Evolutionary conservation across 164 flowering plant genomes (phyloP).

Genomic region (Euptelea pleiosperma): DNA sequence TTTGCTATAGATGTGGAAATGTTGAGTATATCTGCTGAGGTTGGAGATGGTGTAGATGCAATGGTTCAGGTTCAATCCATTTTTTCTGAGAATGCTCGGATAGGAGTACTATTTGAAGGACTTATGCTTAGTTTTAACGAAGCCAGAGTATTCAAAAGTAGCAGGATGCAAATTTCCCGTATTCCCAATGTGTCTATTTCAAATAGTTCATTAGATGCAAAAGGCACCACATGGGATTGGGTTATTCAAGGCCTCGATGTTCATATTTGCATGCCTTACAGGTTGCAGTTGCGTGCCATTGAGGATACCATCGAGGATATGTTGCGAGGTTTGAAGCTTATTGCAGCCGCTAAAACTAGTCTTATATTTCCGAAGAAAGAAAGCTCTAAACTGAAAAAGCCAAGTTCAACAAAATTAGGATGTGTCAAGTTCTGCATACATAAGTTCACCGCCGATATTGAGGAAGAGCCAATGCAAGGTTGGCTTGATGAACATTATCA

Average conservation of each 20-base stretch:
- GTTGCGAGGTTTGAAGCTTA: conserved; percentile 81
- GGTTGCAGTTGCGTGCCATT: conserved; percentile 92
- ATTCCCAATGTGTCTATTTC: conserved; percentile 56
- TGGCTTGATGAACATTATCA: conserved; percentile 99
- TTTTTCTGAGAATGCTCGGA: conserved; percentile 85
- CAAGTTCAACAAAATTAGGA: conserved; percentile 63
- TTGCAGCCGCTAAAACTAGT: conserved; percentile 59
- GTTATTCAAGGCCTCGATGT: conserved; percentile 93
- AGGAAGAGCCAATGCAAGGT: conserved; percentile 98
- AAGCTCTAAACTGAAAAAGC: conserved; percentile 51
- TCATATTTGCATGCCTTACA: conserved; percentile 92
- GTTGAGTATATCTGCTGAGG: conserved; percentile 76
- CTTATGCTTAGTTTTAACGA: conserved; percentile 71
- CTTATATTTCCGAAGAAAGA: conserved; percentile 71
- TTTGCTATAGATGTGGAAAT: conserved; percentile 94
- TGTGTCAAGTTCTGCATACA: conserved; percentile 73
- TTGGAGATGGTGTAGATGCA: conserved; percentile 74
- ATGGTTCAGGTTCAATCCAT: conserved; percentile 67
- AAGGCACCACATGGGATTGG: conserved; percentile 84
- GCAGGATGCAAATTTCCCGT: conserved; percentile 95
- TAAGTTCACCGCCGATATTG: conserved; percentile 79
- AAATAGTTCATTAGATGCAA: conserved; percentile 40
- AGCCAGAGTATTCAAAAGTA: conserved; percentile 72
- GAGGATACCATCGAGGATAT: conserved; percentile 95
- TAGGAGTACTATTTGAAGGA: conserved; percentile 96